phyloP scores from a whole-genome alignment of 805 yeast genomes.

The Kazachstania africana region DNA sequence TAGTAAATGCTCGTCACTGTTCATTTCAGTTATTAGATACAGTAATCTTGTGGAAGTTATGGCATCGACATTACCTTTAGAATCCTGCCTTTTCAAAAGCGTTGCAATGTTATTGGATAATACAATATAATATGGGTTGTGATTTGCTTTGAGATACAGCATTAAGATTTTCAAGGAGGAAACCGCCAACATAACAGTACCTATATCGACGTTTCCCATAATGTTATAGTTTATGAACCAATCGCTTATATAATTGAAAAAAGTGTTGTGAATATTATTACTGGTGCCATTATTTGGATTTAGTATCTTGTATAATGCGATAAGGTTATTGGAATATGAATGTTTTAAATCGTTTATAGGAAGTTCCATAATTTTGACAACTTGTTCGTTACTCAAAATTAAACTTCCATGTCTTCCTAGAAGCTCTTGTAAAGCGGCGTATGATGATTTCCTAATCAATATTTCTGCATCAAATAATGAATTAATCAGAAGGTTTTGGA shows the following conservation, averaged over 20 bases:
- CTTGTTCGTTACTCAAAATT: constrained; percentile 22
- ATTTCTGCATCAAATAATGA: constrained; percentile 65
- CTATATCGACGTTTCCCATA: constrained; percentile 10
- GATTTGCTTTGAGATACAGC: too few species aligned
- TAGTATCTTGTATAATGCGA: constrained; percentile 15
- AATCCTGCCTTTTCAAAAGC: too few species aligned
- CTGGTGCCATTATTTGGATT: constrained; percentile 1
- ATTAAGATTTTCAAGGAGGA: too few species aligned
- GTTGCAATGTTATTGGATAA: too few species aligned
- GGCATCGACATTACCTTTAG: too few species aligned
- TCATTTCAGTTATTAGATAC: too few species aligned
- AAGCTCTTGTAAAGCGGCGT: constrained; percentile 80
- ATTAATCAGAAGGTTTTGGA: constrained; percentile 32
- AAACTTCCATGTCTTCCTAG: constrained; percentile 50
- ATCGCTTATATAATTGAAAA: constrained; percentile 11
- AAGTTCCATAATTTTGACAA: constrained; percentile 42
- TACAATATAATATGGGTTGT: too few species aligned
- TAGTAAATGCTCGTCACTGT: too few species aligned
- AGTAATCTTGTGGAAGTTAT: too few species aligned
- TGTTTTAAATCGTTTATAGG: constrained; percentile 39
- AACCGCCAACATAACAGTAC: constrained; percentile 6
- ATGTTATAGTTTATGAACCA: constrained; percentile 16
- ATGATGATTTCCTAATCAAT: constrained; percentile 64
- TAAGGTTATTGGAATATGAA: constrained; percentile 31
- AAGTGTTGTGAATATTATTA: constrained; percentile 10